Evolutionary conservation across 176 grass and related monocot genomes (phyloP).

Genomic region (Carex myosuroides): DNA sequence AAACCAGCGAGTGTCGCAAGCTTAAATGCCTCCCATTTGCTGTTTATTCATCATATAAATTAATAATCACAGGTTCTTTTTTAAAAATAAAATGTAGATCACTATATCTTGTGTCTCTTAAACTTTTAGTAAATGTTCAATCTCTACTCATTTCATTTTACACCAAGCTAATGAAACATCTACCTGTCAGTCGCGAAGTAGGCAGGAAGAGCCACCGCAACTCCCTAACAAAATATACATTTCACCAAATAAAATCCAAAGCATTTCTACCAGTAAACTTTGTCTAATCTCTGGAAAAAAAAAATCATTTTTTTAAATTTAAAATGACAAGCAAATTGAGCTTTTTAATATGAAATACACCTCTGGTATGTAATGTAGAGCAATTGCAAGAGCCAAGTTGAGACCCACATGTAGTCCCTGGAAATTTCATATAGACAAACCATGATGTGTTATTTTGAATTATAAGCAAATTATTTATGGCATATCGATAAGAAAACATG

Average conservation of each 20-base stretch:
- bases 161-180: not conserved
- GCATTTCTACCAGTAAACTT: not conserved
- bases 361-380: constrained; percentile 96
- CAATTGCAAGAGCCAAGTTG: constrained; percentile 93
- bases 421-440: not conserved
- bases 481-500: not conserved
- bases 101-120: not conserved
- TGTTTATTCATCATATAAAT: constrained; percentile 36
- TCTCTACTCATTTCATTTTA: not conserved
- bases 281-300: not conserved
- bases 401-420: constrained; percentile 81
- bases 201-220: constrained; percentile 81
- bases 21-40: constrained; percentile 99
- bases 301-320: not conserved
- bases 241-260: constrained; percentile 14
- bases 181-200: constrained; percentile 93
- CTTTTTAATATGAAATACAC: constrained; percentile 25
- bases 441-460: not conserved
- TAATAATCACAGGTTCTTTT: not conserved
- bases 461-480: not conserved
- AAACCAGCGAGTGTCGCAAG: constrained; percentile 85
- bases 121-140: not conserved
- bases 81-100: not conserved
- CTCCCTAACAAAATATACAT: constrained; percentile 43
- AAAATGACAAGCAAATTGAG: not conserved